Evolutionary conservation across 805 yeast genomes (phyloP).

Genomic region (Kodamaea sagamina): DNA sequence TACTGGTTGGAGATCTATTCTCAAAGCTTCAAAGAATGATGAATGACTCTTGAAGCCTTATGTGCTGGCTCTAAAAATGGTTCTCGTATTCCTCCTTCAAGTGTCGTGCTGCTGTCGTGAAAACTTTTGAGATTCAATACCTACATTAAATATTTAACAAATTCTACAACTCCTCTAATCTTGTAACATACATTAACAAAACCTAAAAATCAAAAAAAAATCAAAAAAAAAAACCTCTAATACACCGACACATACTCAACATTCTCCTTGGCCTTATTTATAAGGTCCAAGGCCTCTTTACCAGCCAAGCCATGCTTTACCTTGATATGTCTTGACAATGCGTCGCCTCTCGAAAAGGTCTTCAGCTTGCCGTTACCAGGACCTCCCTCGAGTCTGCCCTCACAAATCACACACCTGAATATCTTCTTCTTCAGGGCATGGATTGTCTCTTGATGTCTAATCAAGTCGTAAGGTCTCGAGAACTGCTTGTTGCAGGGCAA

Average conservation of each 20-base stretch:
- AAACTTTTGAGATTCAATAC: no score
- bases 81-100: no score
- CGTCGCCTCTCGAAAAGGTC: constrained; percentile 50
- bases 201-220: constrained; percentile 11
- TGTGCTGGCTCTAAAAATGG: no score
- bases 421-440: constrained; percentile 49
- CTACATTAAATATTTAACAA: no score
- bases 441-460: constrained; percentile 51
- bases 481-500: constrained; percentile 73
- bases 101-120: no score
- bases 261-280: constrained; percentile 74
- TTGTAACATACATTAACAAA: constrained; percentile 7
- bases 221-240: constrained; percentile 11
- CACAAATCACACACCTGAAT: constrained; percentile 48
- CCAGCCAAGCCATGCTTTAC: constrained; percentile 81
- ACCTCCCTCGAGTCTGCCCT: constrained; percentile 48
- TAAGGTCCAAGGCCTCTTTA: constrained; percentile 65
- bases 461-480: constrained; percentile 63
- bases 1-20: no score
- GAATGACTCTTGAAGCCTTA: no score
- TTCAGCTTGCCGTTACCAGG: constrained; percentile 51
- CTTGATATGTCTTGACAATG: constrained; percentile 53
- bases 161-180: background rate
- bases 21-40: no score
- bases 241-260: constrained; percentile 55